Conservation (phyloP, 1,139 yeast species). For the Citeromyces siamensis region DNA sequence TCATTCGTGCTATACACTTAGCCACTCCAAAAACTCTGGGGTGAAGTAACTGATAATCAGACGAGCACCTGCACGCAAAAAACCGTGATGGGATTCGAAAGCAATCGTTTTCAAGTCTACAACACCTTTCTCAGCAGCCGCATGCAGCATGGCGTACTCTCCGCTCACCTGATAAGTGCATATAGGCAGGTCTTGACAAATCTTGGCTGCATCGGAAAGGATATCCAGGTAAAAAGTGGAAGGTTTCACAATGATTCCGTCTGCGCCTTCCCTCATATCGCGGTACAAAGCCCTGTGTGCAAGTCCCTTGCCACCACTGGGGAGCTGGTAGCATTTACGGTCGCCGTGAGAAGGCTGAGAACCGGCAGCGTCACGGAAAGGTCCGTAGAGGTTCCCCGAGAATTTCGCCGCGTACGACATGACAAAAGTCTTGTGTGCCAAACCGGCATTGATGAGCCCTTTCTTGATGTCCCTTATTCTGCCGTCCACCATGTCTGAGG, state of each 20-base stretch:
- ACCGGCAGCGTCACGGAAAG: slow-evolving; percentile 96
- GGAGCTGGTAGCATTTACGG: slow-evolving; percentile 86
- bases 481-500: slow-evolving; percentile 98
- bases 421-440: slow-evolving; percentile 81
- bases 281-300: slow-evolving; percentile 86
- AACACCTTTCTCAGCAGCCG: slow-evolving; percentile 94
- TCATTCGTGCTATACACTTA: slow-evolving; percentile 34
- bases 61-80: slow-evolving; percentile 93
- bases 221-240: slow-evolving; percentile 91
- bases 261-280: slow-evolving; percentile 90
- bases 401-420: slow-evolving; percentile 95
- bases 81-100: slow-evolving; percentile 84
- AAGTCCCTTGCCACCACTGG: slow-evolving; percentile 85
- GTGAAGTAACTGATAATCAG: slow-evolving; percentile 86
- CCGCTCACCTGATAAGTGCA: slow-evolving; percentile 97
- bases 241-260: slow-evolving; percentile 94
- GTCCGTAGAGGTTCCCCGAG: slow-evolving; percentile 86
- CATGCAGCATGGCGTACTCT: slow-evolving; percentile 95
- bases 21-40: slow-evolving; percentile 94
- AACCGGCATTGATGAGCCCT: slow-evolving; percentile 71
- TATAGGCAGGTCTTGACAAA: slow-evolving; percentile 76
- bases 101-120: slow-evolving; percentile 85
- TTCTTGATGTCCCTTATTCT: slow-evolving; percentile 78
- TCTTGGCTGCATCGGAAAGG: slow-evolving; percentile 74
- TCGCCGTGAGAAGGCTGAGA: slow-evolving; percentile 86